Base-by-base conservation (phyloP, 441 rosid species). In the Adansonia rubrostipa region DNA sequence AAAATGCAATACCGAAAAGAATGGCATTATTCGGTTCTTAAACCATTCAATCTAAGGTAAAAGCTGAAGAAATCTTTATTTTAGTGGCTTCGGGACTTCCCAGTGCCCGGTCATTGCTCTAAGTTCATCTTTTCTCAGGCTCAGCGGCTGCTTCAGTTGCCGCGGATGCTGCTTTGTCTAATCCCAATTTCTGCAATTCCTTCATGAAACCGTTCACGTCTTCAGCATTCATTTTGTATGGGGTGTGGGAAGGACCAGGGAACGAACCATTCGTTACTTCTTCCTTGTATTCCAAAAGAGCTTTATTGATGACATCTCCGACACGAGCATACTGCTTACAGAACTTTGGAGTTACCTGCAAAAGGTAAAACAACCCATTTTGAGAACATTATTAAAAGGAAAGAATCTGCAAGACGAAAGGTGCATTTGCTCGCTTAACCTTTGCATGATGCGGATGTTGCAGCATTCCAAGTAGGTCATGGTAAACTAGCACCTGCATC, bases 361-460 rank as follows among this genome's bases (percentile, higher is more conserved):
- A 10, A 78, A 40, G 54, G 64, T n/a, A 44, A 33, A 44, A 9
- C 28, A 9, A 44, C 42, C 17, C 3, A 6, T 69, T 47, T 48
- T 47, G 4, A 69, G 19, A 47, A 69, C 17, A 48, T 33, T 63
- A 14, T 45, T 19, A 6, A 42, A 68, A 47, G 40, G 57, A 73
- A 50, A 51, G 42, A 65, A 65, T 33, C 28, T 66, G 76, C 20
- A 47, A 73, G 71, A 9, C 9, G 5, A 28, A 4, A 50, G 17
- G 4, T 50, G 54, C 15, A 50, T 71, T 7, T 17, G 58, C 9
- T 9, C 36, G 61, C 77, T 62, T 71, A 50, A 93, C 98, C 98
- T 95, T 95, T 76, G 98, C 98, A 84, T 93, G 97, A 81, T 93
- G 97, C 22, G 99, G 99, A 76, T 93, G 99, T 80, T 91, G 98